These are phyloP conservation scores for Fusarium longipes DNA, from an alignment of 2,329 filamentous ascomycete species.

Conservation along the genomic window DNA sequence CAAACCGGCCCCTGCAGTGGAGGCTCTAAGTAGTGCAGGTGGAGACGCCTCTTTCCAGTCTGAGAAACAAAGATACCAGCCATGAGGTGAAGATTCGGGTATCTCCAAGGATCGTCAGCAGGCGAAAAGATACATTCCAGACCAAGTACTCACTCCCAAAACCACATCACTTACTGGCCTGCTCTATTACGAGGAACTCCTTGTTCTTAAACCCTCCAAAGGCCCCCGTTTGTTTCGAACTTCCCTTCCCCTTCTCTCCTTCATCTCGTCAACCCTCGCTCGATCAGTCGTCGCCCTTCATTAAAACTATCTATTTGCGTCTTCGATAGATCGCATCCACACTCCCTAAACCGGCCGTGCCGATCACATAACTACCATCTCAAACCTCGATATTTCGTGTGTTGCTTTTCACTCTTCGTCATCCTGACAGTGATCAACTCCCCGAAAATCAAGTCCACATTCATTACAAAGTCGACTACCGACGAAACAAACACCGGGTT, in stretches of 20 bases:
- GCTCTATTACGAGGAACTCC: constrained; percentile 22
- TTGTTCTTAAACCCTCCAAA: constrained; percentile 40
- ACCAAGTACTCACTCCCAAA: constrained; percentile 8
- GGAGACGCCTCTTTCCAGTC: constrained; percentile 3
- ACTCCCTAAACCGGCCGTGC: constrained; percentile 52
- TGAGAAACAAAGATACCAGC: constrained; percentile 28
- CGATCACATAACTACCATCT: constrained; percentile 42
- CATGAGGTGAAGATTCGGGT: constrained; percentile 13
- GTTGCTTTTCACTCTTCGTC: constrained; percentile 27
- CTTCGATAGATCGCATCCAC: constrained; percentile 63
- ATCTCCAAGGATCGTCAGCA: not conserved
- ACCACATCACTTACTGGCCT: constrained; percentile 16
- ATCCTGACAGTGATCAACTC: constrained; percentile 37
- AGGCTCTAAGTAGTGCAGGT: constrained; percentile 21
- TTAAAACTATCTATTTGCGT: constrained; percentile 51
- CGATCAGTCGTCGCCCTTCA: constrained; percentile 43
- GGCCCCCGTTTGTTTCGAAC: constrained; percentile 36
- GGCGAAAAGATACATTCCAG: constrained; percentile 13
- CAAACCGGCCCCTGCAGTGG: constrained; percentile 38
- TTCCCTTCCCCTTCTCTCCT: constrained; percentile 33
- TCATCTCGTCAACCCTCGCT: constrained; percentile 45
- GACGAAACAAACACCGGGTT: constrained; percentile 12
- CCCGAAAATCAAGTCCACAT: constrained; percentile 26
- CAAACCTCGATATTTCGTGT: constrained; percentile 28
- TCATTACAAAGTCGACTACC: constrained; percentile 29